Conservation (phyloP, 2,329 filamentous ascomycete species). For the Exserohilum rostratum region DNA sequence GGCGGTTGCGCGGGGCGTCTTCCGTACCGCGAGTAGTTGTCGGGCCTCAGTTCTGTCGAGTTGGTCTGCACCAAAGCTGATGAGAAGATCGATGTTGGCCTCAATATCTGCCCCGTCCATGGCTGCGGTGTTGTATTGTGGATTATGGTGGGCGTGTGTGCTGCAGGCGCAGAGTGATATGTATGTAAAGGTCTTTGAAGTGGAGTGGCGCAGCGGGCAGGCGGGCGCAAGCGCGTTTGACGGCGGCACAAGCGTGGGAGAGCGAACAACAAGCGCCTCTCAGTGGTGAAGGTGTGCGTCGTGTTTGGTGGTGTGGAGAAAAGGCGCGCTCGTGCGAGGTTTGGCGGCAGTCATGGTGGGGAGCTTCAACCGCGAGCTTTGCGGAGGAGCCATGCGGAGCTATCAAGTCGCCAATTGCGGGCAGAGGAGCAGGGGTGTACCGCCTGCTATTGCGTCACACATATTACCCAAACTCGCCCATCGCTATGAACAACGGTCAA, state of each 20-base stretch:
- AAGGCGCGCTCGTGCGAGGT: slow-evolving; percentile 8
- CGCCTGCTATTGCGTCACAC: slow-evolving; percentile 1
- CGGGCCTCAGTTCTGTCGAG: slow-evolving; percentile 24
- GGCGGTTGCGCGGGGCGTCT: slow-evolving; percentile 1
- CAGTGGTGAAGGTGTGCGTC: not conserved
- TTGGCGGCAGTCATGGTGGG: slow-evolving; percentile 21
- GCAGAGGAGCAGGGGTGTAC: slow-evolving; percentile 15
- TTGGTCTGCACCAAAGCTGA: slow-evolving; percentile 17
- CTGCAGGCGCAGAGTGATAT: not conserved
- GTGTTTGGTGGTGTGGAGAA: not conserved
- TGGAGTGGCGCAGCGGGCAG: slow-evolving; percentile 2
- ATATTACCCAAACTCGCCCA: not conserved
- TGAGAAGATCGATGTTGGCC: slow-evolving; percentile 13
- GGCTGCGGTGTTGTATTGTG: not conserved
- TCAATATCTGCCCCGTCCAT: slow-evolving; percentile 21
- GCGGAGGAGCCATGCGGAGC: slow-evolving; percentile 25
- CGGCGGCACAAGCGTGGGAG: too few species aligned
- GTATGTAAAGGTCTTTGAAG: slow-evolving; percentile 1
- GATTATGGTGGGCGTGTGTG: not conserved
- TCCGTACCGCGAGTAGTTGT: slow-evolving; percentile 23
- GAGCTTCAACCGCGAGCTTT: slow-evolving; percentile 16
- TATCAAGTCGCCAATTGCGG: slow-evolving; percentile 12
- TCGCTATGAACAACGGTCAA: not conserved
- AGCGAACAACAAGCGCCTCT: not conserved
- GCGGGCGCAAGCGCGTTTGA: slow-evolving; percentile 7